Evolutionary conservation across 371 early-diverging fungal genomes (phyloP), one percentile per base, ranked within the genome.

Genomic region (Lichtheimia ornata): DNA sequence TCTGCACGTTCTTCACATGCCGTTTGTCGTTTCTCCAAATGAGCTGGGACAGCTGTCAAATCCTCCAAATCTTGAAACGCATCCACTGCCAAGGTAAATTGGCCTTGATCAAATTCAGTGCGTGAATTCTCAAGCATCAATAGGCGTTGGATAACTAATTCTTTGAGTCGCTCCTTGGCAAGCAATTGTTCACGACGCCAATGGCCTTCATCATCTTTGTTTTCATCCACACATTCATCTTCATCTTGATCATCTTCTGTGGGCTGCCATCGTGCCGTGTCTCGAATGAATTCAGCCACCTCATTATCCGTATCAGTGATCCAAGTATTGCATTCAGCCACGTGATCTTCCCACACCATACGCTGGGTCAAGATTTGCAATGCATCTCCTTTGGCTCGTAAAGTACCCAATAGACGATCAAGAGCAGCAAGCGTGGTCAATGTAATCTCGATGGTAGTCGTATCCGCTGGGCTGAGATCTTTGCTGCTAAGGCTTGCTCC

Each of bases 381-480:
- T 25, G 72, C 76, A 27, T 70, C 56, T 9, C 75, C 73, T 56
- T 73, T 71, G 14, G 63, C 62, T 45, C 75, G 65, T 27, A 81
- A 41, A 6, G 63, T 62, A 41, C 67, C 65, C 50, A 79, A 71
- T 30, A 84, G 60, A 40, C 70, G 67, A 42, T 84, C 84, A 7
- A 84, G 56, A 5, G 70, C 59, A 24, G 58, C 76, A n/a, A 84
- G 61, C 0, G 84, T 82, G 4, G 77, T 72, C 4, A 84, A 59
- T 4, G 82, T 84, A 18, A 82, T 80, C 24, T 78, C 81, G 45
- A 84, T 84, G 0, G 82, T 82, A 3, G 79, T 82, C 0, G 84
- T 77, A 40, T 84, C 84, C 18, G 84, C 84, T 7, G 84, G 84
- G 53, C 77, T 81, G 9, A 84, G 67, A 45, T 78, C 79, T 42